phyloP scores from a whole-genome alignment of 2,329 filamentous ascomycete genomes.

The Leptographium galeiforme region DNA sequence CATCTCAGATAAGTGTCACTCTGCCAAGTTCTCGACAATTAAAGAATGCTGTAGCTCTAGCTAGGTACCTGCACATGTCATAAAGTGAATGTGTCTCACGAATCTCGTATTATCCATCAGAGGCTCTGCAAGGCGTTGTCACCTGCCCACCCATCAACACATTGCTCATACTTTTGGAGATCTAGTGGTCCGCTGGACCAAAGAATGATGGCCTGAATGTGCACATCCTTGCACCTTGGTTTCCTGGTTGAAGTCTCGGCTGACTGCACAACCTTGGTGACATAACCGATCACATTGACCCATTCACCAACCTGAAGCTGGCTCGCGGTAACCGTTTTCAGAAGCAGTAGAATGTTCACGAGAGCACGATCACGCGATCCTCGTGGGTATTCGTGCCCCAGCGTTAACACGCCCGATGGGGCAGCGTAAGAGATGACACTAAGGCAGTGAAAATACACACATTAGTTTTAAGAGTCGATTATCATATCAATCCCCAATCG shows the following conservation, averaged over 20 bases:
- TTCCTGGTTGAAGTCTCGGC: neutral
- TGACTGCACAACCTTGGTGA: constrained; percentile 25
- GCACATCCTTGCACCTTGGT: constrained; percentile 14
- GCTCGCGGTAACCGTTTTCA: constrained; percentile 49
- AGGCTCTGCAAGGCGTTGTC: neutral
- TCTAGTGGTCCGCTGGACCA: constrained; percentile 67
- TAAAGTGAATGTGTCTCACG: too few relatives aligned
- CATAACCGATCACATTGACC: constrained; percentile 80
- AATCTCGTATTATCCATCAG: neutral
- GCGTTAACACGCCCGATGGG: constrained; percentile 43
- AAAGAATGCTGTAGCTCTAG: too few relatives aligned
- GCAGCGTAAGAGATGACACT: constrained; percentile 40
- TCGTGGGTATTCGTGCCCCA: constrained; percentile 54
- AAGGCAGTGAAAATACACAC: neutral
- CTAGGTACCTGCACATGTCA: too few relatives aligned
- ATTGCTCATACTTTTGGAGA: constrained; percentile 56
- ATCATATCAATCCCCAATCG: too few relatives aligned
- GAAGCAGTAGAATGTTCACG: constrained; percentile 60
- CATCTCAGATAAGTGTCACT: too few relatives aligned
- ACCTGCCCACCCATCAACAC: constrained; percentile 27
- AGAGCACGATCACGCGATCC: constrained; percentile 32
- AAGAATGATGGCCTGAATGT: constrained; percentile 62
- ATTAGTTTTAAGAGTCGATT: neutral
- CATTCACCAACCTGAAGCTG: constrained; percentile 64
- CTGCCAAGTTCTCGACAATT: too few relatives aligned